Evolutionary conservation across 495 filamentous ascomycete genomes (phyloP), one percentile per base, ranked within the genome.

Genomic region (Tuber aestivum): DNA sequence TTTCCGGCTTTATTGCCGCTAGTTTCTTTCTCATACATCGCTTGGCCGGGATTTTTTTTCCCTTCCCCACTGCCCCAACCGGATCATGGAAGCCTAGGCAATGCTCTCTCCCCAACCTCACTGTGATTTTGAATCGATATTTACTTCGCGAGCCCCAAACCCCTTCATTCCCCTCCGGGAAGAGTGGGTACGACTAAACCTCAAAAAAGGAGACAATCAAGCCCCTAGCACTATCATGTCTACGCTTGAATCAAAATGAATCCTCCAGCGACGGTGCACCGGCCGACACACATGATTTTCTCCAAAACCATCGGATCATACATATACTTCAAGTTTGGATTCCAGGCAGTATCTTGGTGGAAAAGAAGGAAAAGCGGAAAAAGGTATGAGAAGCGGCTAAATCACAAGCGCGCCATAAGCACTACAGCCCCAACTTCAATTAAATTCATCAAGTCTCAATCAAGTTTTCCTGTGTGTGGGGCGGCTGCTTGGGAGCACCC

Each of bases 381-480:
- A 65, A 65, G 56, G 56, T 65, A 65, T 35, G 56, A 35, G 27
- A 65, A 35, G 27, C 56, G 8, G 20, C 56, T 65, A 65, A 65
- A 65, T 61, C 56, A 65, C 56, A 65, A 65, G 27, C 14, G 14
- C 27, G 27, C 56, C 56, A 32, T 18, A 35, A 35, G 56, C 27
- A 32, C 27, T 35, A 35, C 56, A 35, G 14, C 56, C 14, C 18
- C 20, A 35, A 35, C 56, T 35, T 65, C 35, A 18, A 65, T 65
- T 14, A 65, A 65, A 65, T 41, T 23, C 16, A 41, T 77, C 61
- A 90, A 76, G 88, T 87, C 75, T 93, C 92, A 78, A 93, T 91
- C 76, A 93, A 84, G 83, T 91, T 91, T 84, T 87, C 79, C 82
- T 90, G 87, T 80, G n/a, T n/a, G n/a, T 88, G 84, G 70, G 85